These are phyloP conservation scores for Aspergillus viridinutans DNA, from an alignment of 2,329 filamentous ascomycete species.

Conservation along the genomic window DNA sequence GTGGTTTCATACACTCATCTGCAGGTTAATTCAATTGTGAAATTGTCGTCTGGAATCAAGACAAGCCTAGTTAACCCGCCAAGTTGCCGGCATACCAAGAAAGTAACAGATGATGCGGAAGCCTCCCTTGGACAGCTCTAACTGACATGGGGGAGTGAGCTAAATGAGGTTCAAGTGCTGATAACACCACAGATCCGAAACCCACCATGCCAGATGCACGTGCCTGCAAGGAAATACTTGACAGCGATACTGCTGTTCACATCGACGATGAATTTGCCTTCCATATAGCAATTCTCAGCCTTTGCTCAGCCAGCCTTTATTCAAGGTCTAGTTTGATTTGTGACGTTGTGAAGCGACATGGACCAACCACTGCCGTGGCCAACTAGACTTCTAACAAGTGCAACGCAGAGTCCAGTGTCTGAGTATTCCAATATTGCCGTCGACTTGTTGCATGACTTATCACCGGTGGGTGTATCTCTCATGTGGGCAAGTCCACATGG, in stretches of 20 bases:
- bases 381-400: no score
- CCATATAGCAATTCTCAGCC: background rate
- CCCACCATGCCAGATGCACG: no score
- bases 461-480: background rate
- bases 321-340: background rate
- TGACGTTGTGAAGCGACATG: background rate
- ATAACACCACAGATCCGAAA: background rate
- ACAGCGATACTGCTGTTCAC: background rate
- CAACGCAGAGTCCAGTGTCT: no score
- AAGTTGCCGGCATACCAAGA: background rate
- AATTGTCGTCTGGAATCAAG: background rate
- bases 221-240: background rate
- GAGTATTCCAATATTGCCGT: background rate
- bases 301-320: background rate
- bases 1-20: background rate
- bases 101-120: background rate
- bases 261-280: background rate
- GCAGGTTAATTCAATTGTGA: background rate
- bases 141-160: background rate
- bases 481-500: background rate
- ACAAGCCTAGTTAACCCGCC: background rate
- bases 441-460: background rate
- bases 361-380: no score
- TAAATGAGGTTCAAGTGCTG: background rate
- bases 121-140: background rate